Conservation (phyloP, 768 basidiomycete genomes). For the Sporobolomyces phaffii region DNA sequence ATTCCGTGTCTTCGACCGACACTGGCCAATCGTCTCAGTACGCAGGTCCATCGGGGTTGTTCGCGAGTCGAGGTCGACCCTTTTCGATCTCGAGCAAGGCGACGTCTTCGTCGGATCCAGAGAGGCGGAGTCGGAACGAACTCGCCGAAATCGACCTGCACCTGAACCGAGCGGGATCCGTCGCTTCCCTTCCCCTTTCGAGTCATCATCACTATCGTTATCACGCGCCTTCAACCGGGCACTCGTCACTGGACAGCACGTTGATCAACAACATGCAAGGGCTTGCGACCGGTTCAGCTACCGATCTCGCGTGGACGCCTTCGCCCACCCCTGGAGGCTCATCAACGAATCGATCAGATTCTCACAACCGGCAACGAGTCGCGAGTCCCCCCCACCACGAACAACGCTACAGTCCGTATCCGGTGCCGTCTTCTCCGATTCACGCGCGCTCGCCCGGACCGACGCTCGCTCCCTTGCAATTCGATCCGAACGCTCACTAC, state of each 20-base stretch:
- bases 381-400: slow-evolving; percentile 24
- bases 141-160: slow-evolving; percentile 7
- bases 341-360: background rate
- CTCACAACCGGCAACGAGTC: slow-evolving; percentile 6
- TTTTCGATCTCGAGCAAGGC: slow-evolving; percentile 40
- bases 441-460: slow-evolving; percentile 20
- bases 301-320: slow-evolving; percentile 16
- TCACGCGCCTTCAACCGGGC: slow-evolving; percentile 33
- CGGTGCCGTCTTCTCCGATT: slow-evolving; percentile 1
- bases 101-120: slow-evolving; percentile 34
- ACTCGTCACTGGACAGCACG: slow-evolving; percentile 32
- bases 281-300: slow-evolving; percentile 19
- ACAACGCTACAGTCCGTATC: slow-evolving; percentile 23
- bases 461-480: slow-evolving; percentile 35
- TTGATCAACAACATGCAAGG: slow-evolving; percentile 31
- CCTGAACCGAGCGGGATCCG: slow-evolving; percentile 17
- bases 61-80: slow-evolving; percentile 26
- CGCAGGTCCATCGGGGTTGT: slow-evolving; percentile 13
- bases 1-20: slow-evolving; percentile 84
- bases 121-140: slow-evolving; percentile 23
- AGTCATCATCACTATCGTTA: slow-evolving; percentile 4
- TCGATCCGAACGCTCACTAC: slow-evolving; percentile 33
- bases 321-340: background rate
- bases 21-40: slow-evolving; percentile 54
- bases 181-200: slow-evolving; percentile 8